Conservation (phyloP, 78 protist species). For the Dictyostelium brefeldianum region DNA sequence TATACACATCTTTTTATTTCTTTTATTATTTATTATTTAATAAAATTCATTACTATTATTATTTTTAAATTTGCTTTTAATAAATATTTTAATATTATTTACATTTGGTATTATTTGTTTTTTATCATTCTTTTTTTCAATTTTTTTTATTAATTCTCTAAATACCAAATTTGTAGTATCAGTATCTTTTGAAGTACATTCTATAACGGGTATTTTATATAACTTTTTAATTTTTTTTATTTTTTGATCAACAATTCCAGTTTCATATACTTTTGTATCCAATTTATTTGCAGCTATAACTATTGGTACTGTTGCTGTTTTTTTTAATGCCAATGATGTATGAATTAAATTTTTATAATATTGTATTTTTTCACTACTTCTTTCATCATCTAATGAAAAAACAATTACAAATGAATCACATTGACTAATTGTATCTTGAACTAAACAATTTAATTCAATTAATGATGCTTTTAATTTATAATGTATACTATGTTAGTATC, state of each 20-base stretch:
- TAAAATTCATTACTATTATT: too few relatives aligned
- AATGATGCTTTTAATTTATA: too few relatives aligned
- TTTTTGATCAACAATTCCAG: not conserved
- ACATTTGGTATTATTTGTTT: not conserved
- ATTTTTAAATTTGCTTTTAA: too few relatives aligned
- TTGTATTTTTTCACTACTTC: not conserved
- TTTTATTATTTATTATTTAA: too few relatives aligned
- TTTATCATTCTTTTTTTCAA: not conserved
- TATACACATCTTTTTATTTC: too few relatives aligned
- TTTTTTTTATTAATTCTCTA: not conserved
- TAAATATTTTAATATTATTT: not conserved
- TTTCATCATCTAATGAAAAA: constrained; percentile 2
- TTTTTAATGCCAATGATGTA: not conserved
- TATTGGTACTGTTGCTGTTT: not conserved
- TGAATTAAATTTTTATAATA: not conserved
- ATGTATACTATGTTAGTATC: too few relatives aligned
- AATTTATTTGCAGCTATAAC: not conserved
- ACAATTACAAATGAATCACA: constrained; percentile 13
- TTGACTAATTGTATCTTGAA: not conserved
- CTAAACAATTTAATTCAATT: not conserved
- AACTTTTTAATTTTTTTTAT: not conserved
- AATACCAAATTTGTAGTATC: not conserved
- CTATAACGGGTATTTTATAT: not conserved
- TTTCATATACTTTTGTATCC: not conserved
- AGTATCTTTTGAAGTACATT: not conserved